These are phyloP conservation scores for Kickxella alabastrina DNA, from an alignment of 192 early-diverging fungal species.

Conservation along the genomic window DNA sequence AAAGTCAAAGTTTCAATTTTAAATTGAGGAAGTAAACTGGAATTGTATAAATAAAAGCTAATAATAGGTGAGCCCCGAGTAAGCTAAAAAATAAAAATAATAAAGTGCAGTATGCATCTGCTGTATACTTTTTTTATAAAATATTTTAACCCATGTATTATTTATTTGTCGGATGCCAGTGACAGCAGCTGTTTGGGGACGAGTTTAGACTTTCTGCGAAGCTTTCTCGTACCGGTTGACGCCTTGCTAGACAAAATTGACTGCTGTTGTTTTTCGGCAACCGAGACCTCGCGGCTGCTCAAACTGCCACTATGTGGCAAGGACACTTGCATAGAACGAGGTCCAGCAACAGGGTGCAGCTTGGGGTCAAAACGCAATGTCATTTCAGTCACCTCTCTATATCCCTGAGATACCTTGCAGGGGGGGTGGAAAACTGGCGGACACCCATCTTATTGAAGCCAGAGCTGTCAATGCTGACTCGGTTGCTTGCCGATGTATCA, in stretches of 20 bases:
- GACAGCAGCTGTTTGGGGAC: not conserved
- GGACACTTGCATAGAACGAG: slow-evolving; percentile 29
- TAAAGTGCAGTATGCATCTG: no score
- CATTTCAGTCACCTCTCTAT: not conserved
- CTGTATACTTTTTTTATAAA: no score
- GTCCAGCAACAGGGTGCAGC: slow-evolving; percentile 33
- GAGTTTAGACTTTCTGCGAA: not conserved
- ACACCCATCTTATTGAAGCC: not conserved
- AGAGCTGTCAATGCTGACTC: not conserved
- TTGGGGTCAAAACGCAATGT: slow-evolving; percentile 16
- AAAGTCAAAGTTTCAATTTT: no score
- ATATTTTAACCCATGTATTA: not conserved
- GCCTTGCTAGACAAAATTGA: not conserved
- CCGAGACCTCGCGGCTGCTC: no score
- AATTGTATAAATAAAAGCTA: no score
- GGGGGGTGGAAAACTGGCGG: not conserved
- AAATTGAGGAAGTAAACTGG: no score
- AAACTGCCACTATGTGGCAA: no score
- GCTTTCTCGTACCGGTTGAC: not conserved
- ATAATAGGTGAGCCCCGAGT: no score
- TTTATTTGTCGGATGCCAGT: slow-evolving; percentile 2
- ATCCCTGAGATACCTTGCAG: no score
- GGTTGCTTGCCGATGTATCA: not conserved
- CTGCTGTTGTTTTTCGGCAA: not conserved
- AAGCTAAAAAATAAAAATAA: no score